A percentile compares a stretch with the other conserved stretches of the same genome.
These are phyloP conservation scores for Digitaria exilis DNA, from an alignment of 202 grass and related monocot species.

Conservation along the genomic window DNA sequence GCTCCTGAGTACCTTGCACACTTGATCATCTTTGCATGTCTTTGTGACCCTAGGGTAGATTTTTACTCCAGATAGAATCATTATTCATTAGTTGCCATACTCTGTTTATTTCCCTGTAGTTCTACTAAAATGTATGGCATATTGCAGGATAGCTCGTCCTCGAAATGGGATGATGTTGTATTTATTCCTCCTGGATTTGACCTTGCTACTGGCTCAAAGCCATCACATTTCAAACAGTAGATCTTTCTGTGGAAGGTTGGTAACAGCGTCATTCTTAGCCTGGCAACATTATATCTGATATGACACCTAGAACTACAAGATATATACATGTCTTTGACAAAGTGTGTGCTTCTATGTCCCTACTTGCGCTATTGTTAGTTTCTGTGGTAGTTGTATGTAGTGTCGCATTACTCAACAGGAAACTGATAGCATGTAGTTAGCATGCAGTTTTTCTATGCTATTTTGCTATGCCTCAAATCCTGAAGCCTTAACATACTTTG, in stretches of 20 bases:
- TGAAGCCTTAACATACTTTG: neutral
- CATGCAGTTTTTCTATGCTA: neutral
- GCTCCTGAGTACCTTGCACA: neutral
- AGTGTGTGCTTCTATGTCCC: neutral
- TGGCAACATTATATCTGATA: neutral
- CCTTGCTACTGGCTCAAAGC: constrained; percentile 42
- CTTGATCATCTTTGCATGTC: neutral
- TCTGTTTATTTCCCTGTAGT: neutral
- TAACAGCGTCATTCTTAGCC: constrained; percentile 10
- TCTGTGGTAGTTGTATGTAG: neutral
- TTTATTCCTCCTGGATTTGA: constrained; percentile 95
- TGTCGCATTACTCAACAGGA: neutral
- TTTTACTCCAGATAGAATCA: neutral
- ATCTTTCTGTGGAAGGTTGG: constrained; percentile 17
- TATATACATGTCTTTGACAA: neutral
- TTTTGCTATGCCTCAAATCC: neutral
- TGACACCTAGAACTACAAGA: neutral
- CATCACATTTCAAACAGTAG: constrained; percentile 21
- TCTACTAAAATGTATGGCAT: constrained; percentile 24
- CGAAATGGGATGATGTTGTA: constrained; percentile 77
- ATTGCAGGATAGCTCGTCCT: constrained; percentile 65
- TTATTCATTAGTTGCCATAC: neutral
- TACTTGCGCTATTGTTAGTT: neutral
- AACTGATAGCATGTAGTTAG: neutral
- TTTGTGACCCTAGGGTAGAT: neutral